Percentiles rank a stretch among this genome's conserved stretches.
Conservation (phyloP, 148 eudicot genomes). For the Rhododendron simsii region DNA sequence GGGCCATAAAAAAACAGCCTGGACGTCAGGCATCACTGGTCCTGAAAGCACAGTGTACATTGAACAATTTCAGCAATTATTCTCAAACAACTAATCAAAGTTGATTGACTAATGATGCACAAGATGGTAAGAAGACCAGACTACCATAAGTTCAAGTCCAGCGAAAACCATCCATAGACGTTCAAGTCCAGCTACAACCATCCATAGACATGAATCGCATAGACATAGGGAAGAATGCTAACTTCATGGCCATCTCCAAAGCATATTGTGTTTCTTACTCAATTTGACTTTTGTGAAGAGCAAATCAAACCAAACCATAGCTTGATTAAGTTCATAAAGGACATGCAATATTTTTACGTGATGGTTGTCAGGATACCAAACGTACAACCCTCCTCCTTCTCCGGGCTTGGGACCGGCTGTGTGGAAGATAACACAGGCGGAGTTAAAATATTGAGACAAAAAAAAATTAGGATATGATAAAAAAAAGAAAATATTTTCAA, state of each 20-base stretch:
- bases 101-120: neutral
- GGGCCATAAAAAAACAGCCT: no score
- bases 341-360: neutral
- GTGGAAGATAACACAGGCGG: neutral
- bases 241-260: neutral
- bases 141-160: neutral
- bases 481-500: neutral
- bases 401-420: slow-evolving; percentile 3
- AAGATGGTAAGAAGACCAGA: neutral
- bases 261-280: neutral
- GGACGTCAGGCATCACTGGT: no score
- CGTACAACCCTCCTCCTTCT: neutral
- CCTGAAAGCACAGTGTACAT: neutral
- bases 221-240: neutral
- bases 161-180: neutral
- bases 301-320: neutral
- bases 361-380: neutral
- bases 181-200: neutral
- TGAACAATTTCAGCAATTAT: neutral
- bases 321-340: neutral
- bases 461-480: neutral
- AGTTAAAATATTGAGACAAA: neutral
- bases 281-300: neutral
- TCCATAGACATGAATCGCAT: neutral
- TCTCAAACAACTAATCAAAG: neutral